A percentile compares a stretch with the other conserved stretches of the same genome.
Evolutionary conservation across 192 early-diverging fungal genomes (phyloP).

Genomic region (Haplosporangium gracile): DNA sequence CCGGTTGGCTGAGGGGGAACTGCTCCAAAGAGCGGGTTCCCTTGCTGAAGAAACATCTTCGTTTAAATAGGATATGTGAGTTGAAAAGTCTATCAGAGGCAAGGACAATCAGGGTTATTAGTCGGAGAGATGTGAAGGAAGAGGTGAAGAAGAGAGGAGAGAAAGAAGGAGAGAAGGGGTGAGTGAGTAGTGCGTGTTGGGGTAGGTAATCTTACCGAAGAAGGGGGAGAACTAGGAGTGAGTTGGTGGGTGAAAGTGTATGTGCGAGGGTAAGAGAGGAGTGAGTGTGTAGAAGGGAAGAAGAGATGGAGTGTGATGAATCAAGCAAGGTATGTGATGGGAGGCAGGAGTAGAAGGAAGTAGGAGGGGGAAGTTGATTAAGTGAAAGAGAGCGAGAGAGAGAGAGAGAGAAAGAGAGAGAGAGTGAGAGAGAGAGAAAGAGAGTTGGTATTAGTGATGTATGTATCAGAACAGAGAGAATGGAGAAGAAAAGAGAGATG

Average conservation of each 20-base stretch:
- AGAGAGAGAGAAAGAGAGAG: neutral
- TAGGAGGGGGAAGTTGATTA: neutral
- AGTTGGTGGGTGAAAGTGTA: neutral
- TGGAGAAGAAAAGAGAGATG: neutral
- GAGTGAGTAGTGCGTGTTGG: neutral
- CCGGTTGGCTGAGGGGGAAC: constrained; percentile 16
- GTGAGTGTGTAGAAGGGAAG: neutral
- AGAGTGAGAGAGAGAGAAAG: no score
- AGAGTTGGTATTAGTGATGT: no score
- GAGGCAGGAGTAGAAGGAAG: neutral
- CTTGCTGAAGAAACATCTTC: constrained; percentile 48
- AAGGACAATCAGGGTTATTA: neutral
- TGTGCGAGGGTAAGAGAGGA: neutral
- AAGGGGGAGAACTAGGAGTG: neutral
- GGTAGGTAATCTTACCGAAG: neutral
- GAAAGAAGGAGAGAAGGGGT: neutral
- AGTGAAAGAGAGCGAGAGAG: neutral
- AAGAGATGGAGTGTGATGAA: neutral
- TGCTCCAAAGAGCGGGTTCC: constrained; percentile 40
- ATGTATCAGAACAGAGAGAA: neutral
- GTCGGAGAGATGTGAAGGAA: neutral
- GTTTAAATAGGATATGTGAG: neutral
- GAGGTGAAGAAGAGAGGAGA: neutral
- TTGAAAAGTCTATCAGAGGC: neutral
- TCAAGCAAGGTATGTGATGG: neutral